These are phyloP conservation scores for Eragrostis tef DNA, from an alignment of 202 grass and related monocot species.

Conservation along the genomic window DNA sequence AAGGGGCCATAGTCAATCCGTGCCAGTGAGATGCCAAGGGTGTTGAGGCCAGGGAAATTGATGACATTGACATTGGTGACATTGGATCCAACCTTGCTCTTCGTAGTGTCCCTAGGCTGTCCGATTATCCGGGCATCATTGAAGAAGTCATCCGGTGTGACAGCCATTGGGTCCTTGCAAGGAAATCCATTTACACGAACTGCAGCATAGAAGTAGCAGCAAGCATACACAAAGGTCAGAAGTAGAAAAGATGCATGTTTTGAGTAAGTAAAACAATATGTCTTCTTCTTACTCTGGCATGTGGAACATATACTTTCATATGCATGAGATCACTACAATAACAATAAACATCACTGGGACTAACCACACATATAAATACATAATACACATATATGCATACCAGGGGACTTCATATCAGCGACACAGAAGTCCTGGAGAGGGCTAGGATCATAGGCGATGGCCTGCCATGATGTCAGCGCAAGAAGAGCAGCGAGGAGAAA, in stretches of 20 bases:
- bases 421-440: constrained; percentile 60
- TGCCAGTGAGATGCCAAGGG: constrained; percentile 48
- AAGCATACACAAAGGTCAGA: neutral
- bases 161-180: constrained; percentile 43
- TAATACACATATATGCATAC: neutral
- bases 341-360: neutral
- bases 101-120: constrained; percentile 45
- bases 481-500: constrained; percentile 12
- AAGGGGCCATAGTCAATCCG: constrained; percentile 56
- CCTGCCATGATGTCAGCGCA: constrained; percentile 25
- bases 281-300: neutral
- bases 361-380: neutral
- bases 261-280: neutral
- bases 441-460: constrained; percentile 48
- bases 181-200: constrained; percentile 40
- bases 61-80: constrained; percentile 56
- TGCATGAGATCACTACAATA: neutral
- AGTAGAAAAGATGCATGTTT: neutral
- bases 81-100: constrained; percentile 41
- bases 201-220: neutral
- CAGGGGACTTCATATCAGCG: constrained; percentile 31
- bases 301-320: neutral
- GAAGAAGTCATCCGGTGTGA: constrained; percentile 42
- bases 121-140: constrained; percentile 43
- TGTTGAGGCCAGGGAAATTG: constrained; percentile 54